Evolutionary conservation across 1,139 yeast genomes (phyloP), one percentile per base, ranked within the genome.

Genomic region (Saccharomyces pastorianus): DNA sequence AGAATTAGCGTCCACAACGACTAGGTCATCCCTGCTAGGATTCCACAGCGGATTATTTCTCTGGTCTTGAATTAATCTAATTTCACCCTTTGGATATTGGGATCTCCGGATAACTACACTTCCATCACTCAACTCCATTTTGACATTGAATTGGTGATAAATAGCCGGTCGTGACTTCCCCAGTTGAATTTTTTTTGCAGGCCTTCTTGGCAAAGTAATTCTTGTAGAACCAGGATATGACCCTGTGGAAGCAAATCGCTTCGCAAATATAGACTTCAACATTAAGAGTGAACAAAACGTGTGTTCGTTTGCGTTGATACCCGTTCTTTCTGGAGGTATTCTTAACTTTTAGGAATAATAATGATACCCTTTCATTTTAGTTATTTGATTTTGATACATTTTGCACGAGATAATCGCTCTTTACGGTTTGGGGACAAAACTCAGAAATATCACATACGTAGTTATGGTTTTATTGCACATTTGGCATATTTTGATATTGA

Each of bases 121-220:
- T 2, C 99, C 99, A 69, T 93, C 98, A 62, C 95, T 85, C 55
- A 91, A 78, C 71, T 91, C 96, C 11, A 93, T 91, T 49, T 79
- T 73, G 46, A 95, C 87, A 59, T 91, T 91, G 68, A 93, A 93
- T 68, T 88, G 89, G 73, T 91, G 81, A 72, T 88, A 91, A 48
- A 91, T 86, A 47, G 96, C 90, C 2, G 98, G 97, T 72, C 97
- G 81, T 17, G 96, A 90, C 68, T 84, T 85, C 51, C 96, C 96
- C 20, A 72, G 59, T 20, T 61, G 60, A 51, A 74, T 73, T 63
- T 72, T 74, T 59, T 69, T 73, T 51, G 66, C 52, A 50, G 76
- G 76, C 60, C 76, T 67, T 54, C 67, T 65, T 47, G 74, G 71
- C 44, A 73, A 59, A n/a, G 68, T 52, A 2, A 61, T 58, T 52